These are phyloP conservation scores for Fusarium tupiense DNA, from an alignment of 2,329 filamentous ascomycete species.

Conservation along the genomic window DNA sequence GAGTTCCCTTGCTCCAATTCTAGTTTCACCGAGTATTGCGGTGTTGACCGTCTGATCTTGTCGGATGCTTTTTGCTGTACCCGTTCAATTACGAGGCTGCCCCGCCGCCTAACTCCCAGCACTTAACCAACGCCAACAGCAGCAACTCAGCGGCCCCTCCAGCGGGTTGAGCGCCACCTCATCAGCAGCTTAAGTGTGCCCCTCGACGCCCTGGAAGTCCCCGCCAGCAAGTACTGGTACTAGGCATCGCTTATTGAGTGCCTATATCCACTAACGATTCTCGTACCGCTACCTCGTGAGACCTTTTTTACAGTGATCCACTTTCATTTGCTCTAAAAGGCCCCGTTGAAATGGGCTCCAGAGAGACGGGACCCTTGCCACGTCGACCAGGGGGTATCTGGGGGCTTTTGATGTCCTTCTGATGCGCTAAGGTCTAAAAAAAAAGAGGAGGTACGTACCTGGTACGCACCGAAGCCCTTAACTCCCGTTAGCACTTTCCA, in stretches of 20 bases:
- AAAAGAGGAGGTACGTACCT: slow-evolving; percentile 21
- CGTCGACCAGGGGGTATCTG: slow-evolving; percentile 27
- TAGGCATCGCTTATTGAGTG: neutral
- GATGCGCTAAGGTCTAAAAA: slow-evolving; percentile 20
- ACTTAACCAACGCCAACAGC: slow-evolving; percentile 12
- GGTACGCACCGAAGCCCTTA: slow-evolving; percentile 2
- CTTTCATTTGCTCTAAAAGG: slow-evolving; percentile 11
- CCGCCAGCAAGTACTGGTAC: slow-evolving; percentile 27
- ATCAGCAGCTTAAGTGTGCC: slow-evolving; percentile 23
- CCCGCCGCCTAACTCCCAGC: slow-evolving; percentile 29
- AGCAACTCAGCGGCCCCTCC: slow-evolving; percentile 25
- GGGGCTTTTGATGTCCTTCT: slow-evolving; percentile 25
- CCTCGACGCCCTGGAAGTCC: slow-evolving; percentile 8
- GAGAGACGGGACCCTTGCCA: slow-evolving; percentile 35
- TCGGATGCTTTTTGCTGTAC: slow-evolving; percentile 10
- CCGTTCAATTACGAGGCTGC: slow-evolving; percentile 33
- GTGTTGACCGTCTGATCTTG: slow-evolving; percentile 11
- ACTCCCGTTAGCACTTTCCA: slow-evolving; percentile 15
- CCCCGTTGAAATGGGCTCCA: slow-evolving; percentile 28
- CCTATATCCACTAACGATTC: neutral
- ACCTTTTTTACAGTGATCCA: slow-evolving; percentile 7
- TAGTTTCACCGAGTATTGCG: slow-evolving; percentile 26
- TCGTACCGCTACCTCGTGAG: slow-evolving; percentile 30
- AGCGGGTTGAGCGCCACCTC: slow-evolving; percentile 35
- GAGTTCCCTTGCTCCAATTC: slow-evolving; percentile 2